These are phyloP conservation scores for Metschnikowia proteae DNA, from an alignment of 805 yeast species.

Conservation along the genomic window DNA sequence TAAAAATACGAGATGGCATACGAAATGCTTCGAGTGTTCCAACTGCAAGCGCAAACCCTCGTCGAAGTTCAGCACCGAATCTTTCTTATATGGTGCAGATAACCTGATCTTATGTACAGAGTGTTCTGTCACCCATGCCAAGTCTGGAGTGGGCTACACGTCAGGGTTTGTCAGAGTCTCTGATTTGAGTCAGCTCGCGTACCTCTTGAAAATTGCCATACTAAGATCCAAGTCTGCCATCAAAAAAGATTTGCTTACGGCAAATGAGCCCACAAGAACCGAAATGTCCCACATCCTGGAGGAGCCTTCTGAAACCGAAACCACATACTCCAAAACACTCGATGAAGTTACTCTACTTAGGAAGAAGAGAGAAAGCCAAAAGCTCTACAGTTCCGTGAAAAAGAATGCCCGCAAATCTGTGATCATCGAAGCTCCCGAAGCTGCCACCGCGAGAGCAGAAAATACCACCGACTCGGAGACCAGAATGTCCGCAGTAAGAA, in stretches of 20 bases:
- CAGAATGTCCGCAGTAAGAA: slow-evolving; percentile 13
- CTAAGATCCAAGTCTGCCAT: slow-evolving; percentile 66
- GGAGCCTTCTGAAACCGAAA: slow-evolving; percentile 28
- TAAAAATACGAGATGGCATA: slow-evolving; percentile 75
- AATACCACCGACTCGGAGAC: slow-evolving; percentile 22
- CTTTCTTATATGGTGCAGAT: slow-evolving; percentile 16
- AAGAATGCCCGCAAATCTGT: slow-evolving; percentile 64
- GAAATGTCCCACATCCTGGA: slow-evolving; percentile 17
- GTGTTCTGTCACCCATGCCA: slow-evolving; percentile 49
- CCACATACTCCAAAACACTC: slow-evolving; percentile 64
- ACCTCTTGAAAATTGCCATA: slow-evolving; percentile 77
- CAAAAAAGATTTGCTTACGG: slow-evolving; percentile 21
- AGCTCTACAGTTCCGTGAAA: slow-evolving; percentile 50
- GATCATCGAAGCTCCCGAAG: slow-evolving; percentile 60
- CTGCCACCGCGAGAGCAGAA: slow-evolving; percentile 34
- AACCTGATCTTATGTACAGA: slow-evolving; percentile 51
- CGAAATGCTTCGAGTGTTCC: slow-evolving; percentile 65
- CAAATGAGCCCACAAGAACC: slow-evolving; percentile 8
- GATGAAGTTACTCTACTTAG: slow-evolving; percentile 74
- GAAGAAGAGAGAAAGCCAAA: slow-evolving; percentile 65
- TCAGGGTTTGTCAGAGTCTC: slow-evolving; percentile 60
- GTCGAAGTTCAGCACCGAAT: slow-evolving; percentile 12
- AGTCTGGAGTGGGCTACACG: slow-evolving; percentile 23
- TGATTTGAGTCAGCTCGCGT: slow-evolving; percentile 68
- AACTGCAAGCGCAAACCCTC: slow-evolving; percentile 43